Conservation (phyloP, 2,329 filamentous ascomycete species). For the Verticillium klebahnii region DNA sequence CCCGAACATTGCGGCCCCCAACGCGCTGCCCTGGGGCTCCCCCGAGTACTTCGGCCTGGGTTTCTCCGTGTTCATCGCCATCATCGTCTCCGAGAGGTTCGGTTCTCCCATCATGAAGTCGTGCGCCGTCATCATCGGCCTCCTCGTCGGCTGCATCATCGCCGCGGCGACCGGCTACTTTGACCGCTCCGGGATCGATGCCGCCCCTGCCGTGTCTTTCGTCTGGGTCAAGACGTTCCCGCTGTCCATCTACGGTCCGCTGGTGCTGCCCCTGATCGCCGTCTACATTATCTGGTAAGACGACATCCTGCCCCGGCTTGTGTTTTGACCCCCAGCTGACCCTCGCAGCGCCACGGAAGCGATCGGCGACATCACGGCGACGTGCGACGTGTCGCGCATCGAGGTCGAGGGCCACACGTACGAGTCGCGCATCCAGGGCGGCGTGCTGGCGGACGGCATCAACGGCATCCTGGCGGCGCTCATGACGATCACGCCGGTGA, state of each 20-base stretch:
- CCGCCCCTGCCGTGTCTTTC: conserved; percentile 68
- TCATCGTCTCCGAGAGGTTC: conserved; percentile 76
- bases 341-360: conserved; percentile 60
- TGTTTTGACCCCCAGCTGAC: not conserved
- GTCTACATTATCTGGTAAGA: conserved; percentile 60
- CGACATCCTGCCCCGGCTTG: no score
- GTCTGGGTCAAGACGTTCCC: conserved; percentile 77
- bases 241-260: conserved; percentile 64
- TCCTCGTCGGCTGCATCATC: conserved; percentile 73
- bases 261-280: conserved; percentile 67
- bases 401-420: conserved; percentile 69
- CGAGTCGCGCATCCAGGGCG: conserved; percentile 74
- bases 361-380: conserved; percentile 76
- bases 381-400: conserved; percentile 73
- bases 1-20: conserved; percentile 63
- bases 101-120: conserved; percentile 83
- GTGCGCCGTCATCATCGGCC: conserved; percentile 68
- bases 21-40: conserved; percentile 71
- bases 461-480: conserved; percentile 72
- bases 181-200: conserved; percentile 64
- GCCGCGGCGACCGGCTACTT: conserved; percentile 77
- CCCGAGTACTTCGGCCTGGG: conserved; percentile 75
- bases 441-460: conserved; percentile 71
- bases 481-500: conserved; percentile 76
- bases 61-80: conserved; percentile 74